phyloP scores from a whole-genome alignment of 2,329 filamentous ascomycete species.

The Orbilia brochopaga region DNA sequence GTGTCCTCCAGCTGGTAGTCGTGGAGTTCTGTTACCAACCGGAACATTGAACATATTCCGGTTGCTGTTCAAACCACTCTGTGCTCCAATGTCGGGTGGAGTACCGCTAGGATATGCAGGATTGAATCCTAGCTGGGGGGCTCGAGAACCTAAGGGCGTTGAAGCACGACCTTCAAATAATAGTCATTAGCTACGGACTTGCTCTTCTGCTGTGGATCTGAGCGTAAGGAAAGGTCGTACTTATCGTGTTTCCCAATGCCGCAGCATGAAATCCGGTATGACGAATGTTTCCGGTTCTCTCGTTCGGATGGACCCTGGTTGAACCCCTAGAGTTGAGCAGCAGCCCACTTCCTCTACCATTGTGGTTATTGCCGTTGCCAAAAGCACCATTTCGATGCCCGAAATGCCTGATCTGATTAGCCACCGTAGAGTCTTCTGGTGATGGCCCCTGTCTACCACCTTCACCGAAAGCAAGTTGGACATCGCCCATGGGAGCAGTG shows the following conservation, averaged over 20 bases:
- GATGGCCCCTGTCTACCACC: background rate
- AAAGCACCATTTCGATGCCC: conserved; percentile 26
- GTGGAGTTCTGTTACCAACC: background rate
- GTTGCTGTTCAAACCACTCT: conserved; percentile 10
- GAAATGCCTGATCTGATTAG: conserved; percentile 9
- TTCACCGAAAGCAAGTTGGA: conserved; percentile 5
- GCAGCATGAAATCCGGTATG: conserved; percentile 1
- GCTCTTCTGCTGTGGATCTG: background rate
- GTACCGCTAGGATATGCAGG: background rate
- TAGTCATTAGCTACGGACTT: background rate
- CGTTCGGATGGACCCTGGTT: conserved; percentile 5
- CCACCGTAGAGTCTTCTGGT: conserved; percentile 21
- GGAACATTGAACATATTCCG: conserved; percentile 3
- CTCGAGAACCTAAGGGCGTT: conserved; percentile 15
- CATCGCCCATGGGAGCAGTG: background rate
- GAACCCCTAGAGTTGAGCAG: conserved; percentile 6
- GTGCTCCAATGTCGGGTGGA: background rate
- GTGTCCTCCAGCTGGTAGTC: background rate
- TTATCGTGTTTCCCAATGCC: conserved; percentile 16
- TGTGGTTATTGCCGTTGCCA: conserved; percentile 34
- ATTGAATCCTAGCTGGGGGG: no score
- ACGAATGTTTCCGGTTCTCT: conserved; percentile 18
- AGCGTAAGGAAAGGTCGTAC: background rate
- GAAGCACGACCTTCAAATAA: background rate
- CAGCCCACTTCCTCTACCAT: conserved; percentile 13